phyloP scores from a whole-genome alignment of 306 rosid genomes.

The Inga leiocalycina region DNA sequence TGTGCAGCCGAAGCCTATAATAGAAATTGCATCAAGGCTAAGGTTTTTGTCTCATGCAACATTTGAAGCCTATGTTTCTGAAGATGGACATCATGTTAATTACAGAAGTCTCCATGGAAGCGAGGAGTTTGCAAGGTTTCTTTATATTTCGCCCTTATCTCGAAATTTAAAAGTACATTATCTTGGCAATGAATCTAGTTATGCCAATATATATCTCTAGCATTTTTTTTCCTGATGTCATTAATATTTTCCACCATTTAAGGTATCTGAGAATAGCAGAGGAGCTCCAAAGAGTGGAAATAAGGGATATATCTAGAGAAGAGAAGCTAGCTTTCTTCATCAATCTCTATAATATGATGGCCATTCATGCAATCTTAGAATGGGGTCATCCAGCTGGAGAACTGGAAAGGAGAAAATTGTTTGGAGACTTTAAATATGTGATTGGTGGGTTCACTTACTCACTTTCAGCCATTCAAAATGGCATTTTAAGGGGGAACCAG shows the following conservation, averaged over 20 bases:
- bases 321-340: constrained; percentile 81
- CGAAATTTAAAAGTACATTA: constrained; percentile 7
- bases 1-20: constrained; percentile 68
- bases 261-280: constrained; percentile 82
- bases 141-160: constrained; percentile 8
- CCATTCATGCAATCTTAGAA: constrained; percentile 73
- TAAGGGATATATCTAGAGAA: constrained; percentile 69
- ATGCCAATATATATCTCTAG: neutral
- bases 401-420: constrained; percentile 67
- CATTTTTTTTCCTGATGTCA: neutral
- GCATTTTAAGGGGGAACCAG: constrained; percentile 80
- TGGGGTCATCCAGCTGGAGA: constrained; percentile 78
- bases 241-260: constrained; percentile 18
- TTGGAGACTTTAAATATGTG: constrained; percentile 71
- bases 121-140: constrained; percentile 89
- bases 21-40: constrained; percentile 75
- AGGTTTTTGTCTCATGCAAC: constrained; percentile 66
- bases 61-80: constrained; percentile 74
- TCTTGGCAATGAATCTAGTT: constrained; percentile 21
- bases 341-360: constrained; percentile 89
- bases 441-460: constrained; percentile 75
- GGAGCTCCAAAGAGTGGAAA: constrained; percentile 87
- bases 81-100: constrained; percentile 70
- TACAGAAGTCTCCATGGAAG: constrained; percentile 74
- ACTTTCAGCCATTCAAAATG: constrained; percentile 80